Base-by-base conservation (phyloP, 2,329 filamentous ascomycete species). In the Karstenula rhodostoma region DNA sequence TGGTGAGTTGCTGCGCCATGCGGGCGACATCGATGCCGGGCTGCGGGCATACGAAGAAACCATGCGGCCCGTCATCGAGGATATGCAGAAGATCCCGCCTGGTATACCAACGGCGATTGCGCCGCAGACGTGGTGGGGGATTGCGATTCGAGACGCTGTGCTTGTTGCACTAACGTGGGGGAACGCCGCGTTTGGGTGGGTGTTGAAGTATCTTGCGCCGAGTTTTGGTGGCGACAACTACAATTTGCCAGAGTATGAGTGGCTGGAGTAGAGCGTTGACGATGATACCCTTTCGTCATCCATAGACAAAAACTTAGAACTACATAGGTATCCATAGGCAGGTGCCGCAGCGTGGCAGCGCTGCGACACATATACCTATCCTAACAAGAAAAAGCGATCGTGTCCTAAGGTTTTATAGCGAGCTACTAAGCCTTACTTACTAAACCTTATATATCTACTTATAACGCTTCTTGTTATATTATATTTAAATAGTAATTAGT, bases 91-190 rank as follows among this genome's bases (percentile, higher is more conserved):
- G 59, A 58, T 70, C 15, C 49, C 56, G 13, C 60, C 60, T 10
- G 51, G 55, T 1, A 42, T 59, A 4, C 55, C 59, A 2, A 42
- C 23, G 17, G 44, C 67, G 4, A 52, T 65, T 2, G 66, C 61
- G 33, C 68, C 67, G 33, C 65, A 65, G 46, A 70, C 63, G 12
- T 49, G 48, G 6, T 68, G 62, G 60, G 68, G 67, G 4, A 61
- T 69, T n/a, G 62, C 80, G 79, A 2, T 84, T 25, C 72, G 83
- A 27, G 83, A 85, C 50, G 59, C 59, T 0, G 59, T 81, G 0
- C 79, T 85, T 54, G 69, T 72, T 4, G 69, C 83, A 6, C 59
- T 83, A 15, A 68, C 72, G 32, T 80, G 79, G 78, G 67, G 73
- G 2, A 60, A 81, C 25, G 64, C 72, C 47, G 71, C 68, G 17